phyloP scores from a whole-genome alignment of 495 filamentous ascomycete genomes.

The Penicillium simplicissimum region DNA sequence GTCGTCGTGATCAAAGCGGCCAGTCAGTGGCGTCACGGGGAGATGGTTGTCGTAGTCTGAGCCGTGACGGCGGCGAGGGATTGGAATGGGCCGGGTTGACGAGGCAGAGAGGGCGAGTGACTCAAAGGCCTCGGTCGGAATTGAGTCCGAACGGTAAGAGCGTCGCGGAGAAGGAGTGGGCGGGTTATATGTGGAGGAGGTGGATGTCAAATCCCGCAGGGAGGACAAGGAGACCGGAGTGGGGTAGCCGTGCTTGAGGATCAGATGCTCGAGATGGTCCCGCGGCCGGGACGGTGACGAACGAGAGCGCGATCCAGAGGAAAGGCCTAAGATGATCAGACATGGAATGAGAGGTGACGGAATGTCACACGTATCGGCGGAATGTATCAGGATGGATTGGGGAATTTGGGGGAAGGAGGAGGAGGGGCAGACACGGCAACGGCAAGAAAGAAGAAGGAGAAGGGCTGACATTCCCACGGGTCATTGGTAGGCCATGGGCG shows the following conservation, averaged over 20 bases:
- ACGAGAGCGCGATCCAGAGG: conserved; percentile 42
- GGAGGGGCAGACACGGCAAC: background rate
- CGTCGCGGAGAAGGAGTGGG: conserved; percentile 25
- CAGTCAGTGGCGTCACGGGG: conserved; percentile 47
- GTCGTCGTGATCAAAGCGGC: conserved; percentile 42
- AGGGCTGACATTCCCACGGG: background rate
- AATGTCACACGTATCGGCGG: conserved; percentile 39
- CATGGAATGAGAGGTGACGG: conserved; percentile 39
- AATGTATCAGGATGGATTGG: conserved; percentile 23
- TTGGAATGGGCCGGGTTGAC: conserved; percentile 44
- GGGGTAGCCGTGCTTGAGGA: conserved; percentile 48
- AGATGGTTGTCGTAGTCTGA: conserved; percentile 38
- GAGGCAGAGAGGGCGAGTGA: conserved; percentile 32
- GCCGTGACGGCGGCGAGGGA: conserved; percentile 33
- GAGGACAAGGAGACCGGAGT: conserved; percentile 70
- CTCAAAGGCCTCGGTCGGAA: conserved; percentile 29
- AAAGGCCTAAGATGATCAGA: conserved; percentile 59
- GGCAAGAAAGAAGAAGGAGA: background rate
- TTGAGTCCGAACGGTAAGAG: conserved; percentile 12
- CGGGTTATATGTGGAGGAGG: conserved; percentile 60
- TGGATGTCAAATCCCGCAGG: conserved; percentile 70
- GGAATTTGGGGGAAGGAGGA: conserved; percentile 2
- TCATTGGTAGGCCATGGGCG: background rate
- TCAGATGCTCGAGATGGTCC: conserved; percentile 69
- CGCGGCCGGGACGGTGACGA: conserved; percentile 72